Conservation (phyloP, 2,329 filamentous ascomycete species). For the Aspergillus ochraceoroseus region DNA sequence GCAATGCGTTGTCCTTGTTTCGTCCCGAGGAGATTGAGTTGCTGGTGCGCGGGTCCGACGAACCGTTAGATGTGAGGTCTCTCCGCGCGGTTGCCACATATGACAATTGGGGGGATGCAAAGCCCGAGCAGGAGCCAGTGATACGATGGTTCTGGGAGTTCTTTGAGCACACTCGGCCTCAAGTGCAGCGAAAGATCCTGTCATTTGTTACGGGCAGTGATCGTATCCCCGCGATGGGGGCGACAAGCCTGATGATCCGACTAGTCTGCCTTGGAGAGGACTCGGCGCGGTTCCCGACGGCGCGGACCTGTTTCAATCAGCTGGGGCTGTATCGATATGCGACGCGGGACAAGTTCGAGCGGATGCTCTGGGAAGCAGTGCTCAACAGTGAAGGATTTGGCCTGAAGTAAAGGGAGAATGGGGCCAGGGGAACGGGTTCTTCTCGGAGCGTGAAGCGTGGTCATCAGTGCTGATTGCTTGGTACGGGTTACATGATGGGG, state of each 20-base stretch:
- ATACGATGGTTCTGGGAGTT: constrained; percentile 86
- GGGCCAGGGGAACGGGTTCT: too few relatives aligned
- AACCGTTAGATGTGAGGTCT: constrained; percentile 70
- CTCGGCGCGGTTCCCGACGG: constrained; percentile 69
- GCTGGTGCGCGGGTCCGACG: constrained; percentile 77
- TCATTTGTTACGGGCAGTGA: constrained; percentile 88
- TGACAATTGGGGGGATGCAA: constrained; percentile 65
- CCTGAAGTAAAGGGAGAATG: constrained; percentile 60
- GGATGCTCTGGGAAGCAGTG: constrained; percentile 78
- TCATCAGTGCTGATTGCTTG: too few relatives aligned
- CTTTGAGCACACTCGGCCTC: constrained; percentile 61
- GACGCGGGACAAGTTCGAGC: constrained; percentile 62
- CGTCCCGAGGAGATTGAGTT: constrained; percentile 88
- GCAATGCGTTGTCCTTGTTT: constrained; percentile 82
- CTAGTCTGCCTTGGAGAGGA: constrained; percentile 72
- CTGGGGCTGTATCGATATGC: constrained; percentile 70
- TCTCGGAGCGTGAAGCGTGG: too few relatives aligned
- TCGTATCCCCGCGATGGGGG: constrained; percentile 81
- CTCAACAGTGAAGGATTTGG: constrained; percentile 88
- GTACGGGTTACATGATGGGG: too few relatives aligned
- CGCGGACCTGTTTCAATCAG: constrained; percentile 87
- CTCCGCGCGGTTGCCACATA: constrained; percentile 73
- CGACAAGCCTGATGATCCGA: constrained; percentile 71
- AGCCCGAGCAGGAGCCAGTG: constrained; percentile 58
- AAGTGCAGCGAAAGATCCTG: constrained; percentile 70